Evolutionary conservation across 768 basidiomycete genomes (phyloP), one percentile per base, ranked within the genome.

Genomic region (Kwoniella sp.): DNA sequence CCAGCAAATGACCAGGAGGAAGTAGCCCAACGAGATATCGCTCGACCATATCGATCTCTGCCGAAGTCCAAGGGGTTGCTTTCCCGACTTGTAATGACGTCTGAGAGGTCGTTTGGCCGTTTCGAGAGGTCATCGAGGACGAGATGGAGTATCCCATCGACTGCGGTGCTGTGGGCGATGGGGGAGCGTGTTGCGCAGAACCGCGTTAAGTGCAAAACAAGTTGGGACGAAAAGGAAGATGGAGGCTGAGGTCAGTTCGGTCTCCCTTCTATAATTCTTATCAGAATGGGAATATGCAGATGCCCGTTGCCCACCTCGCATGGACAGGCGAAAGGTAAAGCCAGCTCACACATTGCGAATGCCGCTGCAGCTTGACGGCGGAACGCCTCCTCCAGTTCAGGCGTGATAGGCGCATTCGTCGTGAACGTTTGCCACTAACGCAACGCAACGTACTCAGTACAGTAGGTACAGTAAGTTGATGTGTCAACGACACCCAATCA

Each of bases 371-470:
- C 58, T 52, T 60, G 58, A 51, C 48, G 29, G 11, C 58, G 30
- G 30, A 60, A 60, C 20, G 58, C 58, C n/a, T 60, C 58, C 38
- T 60, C 58, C 29, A 52, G 48, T n/a, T 60, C 30, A 51, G 48
- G 58, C 2, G 58, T 60, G 11, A 52, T 31, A 11, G 58, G 58
- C 25, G 29, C 48, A 5, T 48, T n/a, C 3, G 58, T 60, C 5
- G 58, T 60, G 23, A 51, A 60, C 11, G 58, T 60, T 60, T 60
- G 58, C 58, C 58, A 60, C 58, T 60, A 8, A 11, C 13, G 30
- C 26, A 38, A n/a, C 1, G n/a, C 22, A 23, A 58, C n/a, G 41
- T 5, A 5, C 13, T 34, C 7, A 34, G 34, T 34, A 34, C 34
- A 34, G 34, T 34, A 34, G 7, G 34, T 34, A 34, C 34, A 34